A percentile compares a stretch with the other conserved stretches of the same genome.
phyloP scores from a whole-genome alignment of 2,329 filamentous ascomycete species.

The Metarhizium humberi region DNA sequence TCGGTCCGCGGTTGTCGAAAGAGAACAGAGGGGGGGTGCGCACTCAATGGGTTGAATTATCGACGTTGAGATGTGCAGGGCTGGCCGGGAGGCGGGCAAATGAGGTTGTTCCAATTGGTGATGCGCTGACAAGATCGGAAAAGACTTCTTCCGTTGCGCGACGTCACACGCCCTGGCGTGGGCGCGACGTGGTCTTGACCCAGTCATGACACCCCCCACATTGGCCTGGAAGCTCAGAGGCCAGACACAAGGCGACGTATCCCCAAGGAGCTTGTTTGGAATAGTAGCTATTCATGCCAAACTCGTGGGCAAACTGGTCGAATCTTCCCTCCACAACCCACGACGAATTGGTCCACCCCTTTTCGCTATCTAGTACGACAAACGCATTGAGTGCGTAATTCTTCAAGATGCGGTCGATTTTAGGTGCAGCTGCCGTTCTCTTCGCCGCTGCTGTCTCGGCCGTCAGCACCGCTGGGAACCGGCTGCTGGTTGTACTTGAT shows the following conservation, averaged over 20 bases:
- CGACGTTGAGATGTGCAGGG: neutral
- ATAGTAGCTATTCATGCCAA: slow-evolving; percentile 1
- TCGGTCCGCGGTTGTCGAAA: neutral
- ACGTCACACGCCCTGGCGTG: neutral
- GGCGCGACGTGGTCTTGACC: too few species aligned
- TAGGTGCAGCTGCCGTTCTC: slow-evolving; percentile 60
- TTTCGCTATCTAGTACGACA: neutral
- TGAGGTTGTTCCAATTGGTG: neutral
- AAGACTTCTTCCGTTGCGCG: slow-evolving; percentile 1
- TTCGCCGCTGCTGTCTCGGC: slow-evolving; percentile 62
- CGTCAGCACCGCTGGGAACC: slow-evolving; percentile 67
- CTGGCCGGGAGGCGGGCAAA: neutral
- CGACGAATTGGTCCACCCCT: neutral
- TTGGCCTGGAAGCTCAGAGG: slow-evolving; percentile 5
- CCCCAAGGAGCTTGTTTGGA: slow-evolving; percentile 12
- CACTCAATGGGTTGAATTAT: neutral
- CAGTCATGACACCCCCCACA: neutral
- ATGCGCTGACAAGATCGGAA: neutral
- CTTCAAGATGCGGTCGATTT: slow-evolving; percentile 58
- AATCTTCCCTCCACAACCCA: neutral
- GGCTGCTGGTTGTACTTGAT: slow-evolving; percentile 80
- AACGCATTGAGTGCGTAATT: neutral
- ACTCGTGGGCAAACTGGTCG: neutral
- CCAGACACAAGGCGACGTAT: slow-evolving; percentile 25
- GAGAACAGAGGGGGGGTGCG: neutral